Evolutionary conservation across 805 yeast species (phyloP), one percentile per base, ranked within the genome.

Genomic region (Metschnikowia borealis): DNA sequence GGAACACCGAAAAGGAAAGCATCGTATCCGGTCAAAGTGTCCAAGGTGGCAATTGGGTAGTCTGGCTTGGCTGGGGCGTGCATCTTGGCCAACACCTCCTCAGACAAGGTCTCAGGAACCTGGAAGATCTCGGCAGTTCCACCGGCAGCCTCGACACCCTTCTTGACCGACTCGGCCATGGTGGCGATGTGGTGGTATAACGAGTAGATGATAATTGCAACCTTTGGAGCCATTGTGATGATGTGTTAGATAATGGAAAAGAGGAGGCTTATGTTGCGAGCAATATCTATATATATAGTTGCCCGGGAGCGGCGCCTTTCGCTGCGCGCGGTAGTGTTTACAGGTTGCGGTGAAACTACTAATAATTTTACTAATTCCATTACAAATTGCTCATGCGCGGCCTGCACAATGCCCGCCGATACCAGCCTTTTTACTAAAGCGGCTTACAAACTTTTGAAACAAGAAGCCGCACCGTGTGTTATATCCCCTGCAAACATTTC

Each of bases 1-100:
- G 96, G 95, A 59, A 87, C 67, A 64, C 96, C 97, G 60, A 89
- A 87, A 57, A 90, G 57, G 73, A 85, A 81, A 43, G 91, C 96
- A 64, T 90, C 96, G 74, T 84, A 86, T 55, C 76, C 71, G 3
- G 70, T 64, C 57, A 89, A 74, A 17, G 81, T 77, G 18, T 80
- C 85, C 8, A 68, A 60, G 14, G 86, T 75, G 46, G 88, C 88
- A 61, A 80, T 71, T 57, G 94, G 91, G 66, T 68, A 67, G 54
- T 62, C 59, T 34, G 85, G 82, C 65, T 82, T 82, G 13, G 77
- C 64, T 37, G 89, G 84, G 18, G 94, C 96, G 60, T 82, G 79
- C 74, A 89, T 66, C 62, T 73, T 68, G 42, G 68, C 65, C 55
- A 89, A 76, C n/a, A 84, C 74, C 11, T 81, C 89, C 37, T 76